phyloP scores from a whole-genome alignment of 805 yeast genomes.

The Millerago galiae region DNA sequence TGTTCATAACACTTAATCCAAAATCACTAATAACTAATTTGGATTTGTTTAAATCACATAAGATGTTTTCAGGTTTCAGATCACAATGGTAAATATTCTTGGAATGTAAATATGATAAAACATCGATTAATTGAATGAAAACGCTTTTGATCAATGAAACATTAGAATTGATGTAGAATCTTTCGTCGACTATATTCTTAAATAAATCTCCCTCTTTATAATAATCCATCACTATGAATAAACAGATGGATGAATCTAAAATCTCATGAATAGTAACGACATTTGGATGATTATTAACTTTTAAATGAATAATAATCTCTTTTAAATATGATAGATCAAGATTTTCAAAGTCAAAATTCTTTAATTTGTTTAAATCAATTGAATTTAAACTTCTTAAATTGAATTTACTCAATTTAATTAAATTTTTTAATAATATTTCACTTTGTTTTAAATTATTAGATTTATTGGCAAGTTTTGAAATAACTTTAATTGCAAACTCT shows the following conservation, averaged over 20 bases:
- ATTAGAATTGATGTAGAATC: conserved; percentile 45
- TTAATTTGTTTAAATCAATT: conserved; percentile 19
- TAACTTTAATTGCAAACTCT: conserved; percentile 65
- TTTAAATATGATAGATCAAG: conserved; percentile 27
- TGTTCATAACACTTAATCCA: conserved; percentile 71
- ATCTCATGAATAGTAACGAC: conserved; percentile 72
- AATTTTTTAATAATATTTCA: conserved; percentile 18
- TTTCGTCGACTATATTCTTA: conserved; percentile 72
- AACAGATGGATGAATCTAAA: conserved; percentile 49
- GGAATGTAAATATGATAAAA: conserved; percentile 75
- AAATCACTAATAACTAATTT: conserved; percentile 73
- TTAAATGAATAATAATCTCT: conserved; percentile 69
- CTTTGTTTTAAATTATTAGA: conserved; percentile 11
- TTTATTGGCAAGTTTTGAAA: conserved; percentile 35
- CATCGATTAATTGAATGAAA: conserved; percentile 75
- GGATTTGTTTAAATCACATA: conserved; percentile 54
- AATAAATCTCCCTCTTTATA: conserved; percentile 83
- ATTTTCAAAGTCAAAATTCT: conserved; percentile 1
- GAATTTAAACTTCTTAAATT: conserved; percentile 10
- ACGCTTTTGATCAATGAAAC: conserved; percentile 47
- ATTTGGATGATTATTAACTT: conserved; percentile 74
- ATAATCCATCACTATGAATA: conserved; percentile 79
- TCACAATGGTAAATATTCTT: conserved; percentile 88
- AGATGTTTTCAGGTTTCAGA: conserved; percentile 89
- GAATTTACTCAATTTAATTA: conserved; percentile 6